Conservation (phyloP, 345 rosid genomes). For the Erodium maritimum region DNA sequence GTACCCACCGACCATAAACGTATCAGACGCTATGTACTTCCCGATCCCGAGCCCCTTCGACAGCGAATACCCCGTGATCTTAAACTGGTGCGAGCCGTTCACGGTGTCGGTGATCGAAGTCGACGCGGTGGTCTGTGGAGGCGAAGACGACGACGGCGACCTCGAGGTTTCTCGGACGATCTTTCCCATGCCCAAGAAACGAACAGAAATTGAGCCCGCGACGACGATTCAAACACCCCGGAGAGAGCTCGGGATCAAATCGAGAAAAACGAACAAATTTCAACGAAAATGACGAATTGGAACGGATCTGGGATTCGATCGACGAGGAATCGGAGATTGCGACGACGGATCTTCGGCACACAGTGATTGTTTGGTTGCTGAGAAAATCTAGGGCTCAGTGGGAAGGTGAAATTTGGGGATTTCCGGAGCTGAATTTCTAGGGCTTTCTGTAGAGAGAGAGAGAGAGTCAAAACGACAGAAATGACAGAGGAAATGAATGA, state of each 20-base stretch:
- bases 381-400: slow-evolving; percentile 16
- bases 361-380: slow-evolving; percentile 6
- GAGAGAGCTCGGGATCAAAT: not conserved
- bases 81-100: slow-evolving; percentile 29
- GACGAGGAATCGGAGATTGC: not conserved
- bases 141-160: slow-evolving; percentile 6
- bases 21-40: slow-evolving; percentile 25
- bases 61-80: slow-evolving; percentile 23
- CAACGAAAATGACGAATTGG: not conserved
- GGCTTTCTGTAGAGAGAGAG: slow-evolving; percentile 1
- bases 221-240: not conserved
- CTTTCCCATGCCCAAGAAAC: slow-evolving; percentile 30
- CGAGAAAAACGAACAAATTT: not conserved
- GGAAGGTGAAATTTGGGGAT: not conserved
- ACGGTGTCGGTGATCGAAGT: slow-evolving; percentile 24
- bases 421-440: slow-evolving; percentile 1
- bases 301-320: not conserved
- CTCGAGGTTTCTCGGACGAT: slow-evolving; percentile 20
- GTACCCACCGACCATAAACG: slow-evolving; percentile 28
- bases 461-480: not conserved
- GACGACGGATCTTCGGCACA: slow-evolving; percentile 2
- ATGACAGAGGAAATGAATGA: not conserved
- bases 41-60: slow-evolving; percentile 32
- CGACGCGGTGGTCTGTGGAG: slow-evolving; percentile 12
- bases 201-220: too few relatives aligned